A percentile compares a stretch with the other conserved stretches of the same genome.
These are phyloP conservation scores for Apophysomyces sp. DNA, from an alignment of 371 early-diverging fungal species.

Conservation along the genomic window DNA sequence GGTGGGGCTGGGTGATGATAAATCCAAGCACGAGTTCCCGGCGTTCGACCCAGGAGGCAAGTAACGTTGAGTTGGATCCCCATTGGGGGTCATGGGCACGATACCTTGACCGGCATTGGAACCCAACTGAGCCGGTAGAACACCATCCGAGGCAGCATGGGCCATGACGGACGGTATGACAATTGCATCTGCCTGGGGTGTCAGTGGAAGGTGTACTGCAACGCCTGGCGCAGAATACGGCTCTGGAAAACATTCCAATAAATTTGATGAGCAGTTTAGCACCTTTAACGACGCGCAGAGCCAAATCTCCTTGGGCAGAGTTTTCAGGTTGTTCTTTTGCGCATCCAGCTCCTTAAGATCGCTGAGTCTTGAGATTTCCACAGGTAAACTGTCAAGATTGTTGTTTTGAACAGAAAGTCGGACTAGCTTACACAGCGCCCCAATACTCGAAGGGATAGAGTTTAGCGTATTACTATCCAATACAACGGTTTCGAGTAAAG, in stretches of 20 bases:
- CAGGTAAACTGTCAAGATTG: constrained; percentile 36
- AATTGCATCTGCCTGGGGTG: constrained; percentile 23
- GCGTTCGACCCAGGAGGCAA: background rate
- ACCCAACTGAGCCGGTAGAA: constrained; percentile 16
- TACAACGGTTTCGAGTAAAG: constrained; percentile 59
- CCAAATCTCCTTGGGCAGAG: constrained; percentile 87
- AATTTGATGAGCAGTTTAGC: constrained; percentile 69
- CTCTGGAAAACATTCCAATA: constrained; percentile 49
- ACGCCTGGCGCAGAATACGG: constrained; percentile 32
- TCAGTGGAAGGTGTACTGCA: constrained; percentile 25
- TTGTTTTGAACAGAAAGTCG: constrained; percentile 67
- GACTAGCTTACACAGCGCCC: constrained; percentile 52
- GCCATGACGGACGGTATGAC: constrained; percentile 20
- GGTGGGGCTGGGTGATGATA: background rate
- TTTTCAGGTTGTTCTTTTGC: constrained; percentile 63
- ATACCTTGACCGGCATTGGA: constrained; percentile 31
- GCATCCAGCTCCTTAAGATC: constrained; percentile 34
- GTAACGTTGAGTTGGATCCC: background rate
- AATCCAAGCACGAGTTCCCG: background rate
- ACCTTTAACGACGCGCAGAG: constrained; percentile 65
- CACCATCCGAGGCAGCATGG: constrained; percentile 13
- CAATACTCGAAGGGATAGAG: constrained; percentile 70
- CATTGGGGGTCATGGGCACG: constrained; percentile 10
- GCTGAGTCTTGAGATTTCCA: constrained; percentile 31
- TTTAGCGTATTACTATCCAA: constrained; percentile 78